Base-by-base conservation (phyloP, 768 basidiomycete genomes). In the Lentinula aciculospora region DNA sequence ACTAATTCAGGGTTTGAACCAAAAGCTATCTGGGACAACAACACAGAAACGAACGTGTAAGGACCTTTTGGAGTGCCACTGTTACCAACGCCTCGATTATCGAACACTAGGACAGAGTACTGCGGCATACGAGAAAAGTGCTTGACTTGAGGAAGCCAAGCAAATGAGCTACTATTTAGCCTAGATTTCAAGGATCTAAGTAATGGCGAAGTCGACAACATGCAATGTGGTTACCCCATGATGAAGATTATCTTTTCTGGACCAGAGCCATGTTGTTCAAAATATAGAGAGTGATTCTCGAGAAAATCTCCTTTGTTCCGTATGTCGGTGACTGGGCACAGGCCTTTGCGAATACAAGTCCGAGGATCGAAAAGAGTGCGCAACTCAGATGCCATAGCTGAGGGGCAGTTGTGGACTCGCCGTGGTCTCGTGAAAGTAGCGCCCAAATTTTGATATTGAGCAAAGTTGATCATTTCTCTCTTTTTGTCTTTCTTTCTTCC, bases 31-130 rank as follows among this genome's bases (percentile, higher is more conserved):
- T 36, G 6, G 7, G 10, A 28, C n/a, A 25, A 40, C n/a, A 25
- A 13, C n/a, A 23, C n/a, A 31, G 27, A 27, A 28, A 75, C 82
- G 58, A 65, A 92, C 89, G 86, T 79, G 71, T 92, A 93, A 1
- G 89, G 89, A 1, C 90, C 92, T 44, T 74, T 69, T 0, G 90
- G 90, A 40, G 81, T 75, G 3, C 77, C 81, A 29, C 86, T 89
- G 67, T 89, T 81, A 6, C 92, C 92, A 5, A 89, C 89, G 1
- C 92, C 92, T 34, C 92, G 80, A 67, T 94, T 92, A 69, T 93
- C 92, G 65, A 93, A 92, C 4, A 90, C 88, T 1, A 93, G 74
- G 12, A 81, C 72, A 0, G 82, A 77, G 64, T 86, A 87, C 31
- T 81, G 70, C 15, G 77, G 68, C n/a, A 65, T 69, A 19, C 19